Evolutionary conservation across 1,284 basidiomycete genomes (phyloP), one percentile per base, ranked within the genome.

Genomic region (Naganishia sp.): DNA sequence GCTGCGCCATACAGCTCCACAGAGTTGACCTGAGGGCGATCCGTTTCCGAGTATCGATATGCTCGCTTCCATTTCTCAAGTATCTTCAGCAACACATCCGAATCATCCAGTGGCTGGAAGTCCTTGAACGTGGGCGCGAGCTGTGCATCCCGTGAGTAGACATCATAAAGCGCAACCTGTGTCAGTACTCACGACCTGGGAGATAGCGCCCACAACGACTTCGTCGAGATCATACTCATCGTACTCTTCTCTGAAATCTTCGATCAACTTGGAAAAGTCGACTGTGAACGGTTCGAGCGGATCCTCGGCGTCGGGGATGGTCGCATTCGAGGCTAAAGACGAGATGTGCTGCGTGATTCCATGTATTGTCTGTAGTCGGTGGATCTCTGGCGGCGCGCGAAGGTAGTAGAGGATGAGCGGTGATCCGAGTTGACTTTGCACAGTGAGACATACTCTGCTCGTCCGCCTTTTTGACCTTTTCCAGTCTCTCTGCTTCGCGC

Each of bases 171-270:
- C 28, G 28, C 2, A 28, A 28, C 28, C 18, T 9, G 45, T n/a
- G 1, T 31, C 10, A 6, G 2, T 3, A 21, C 86, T 72, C 71
- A 88, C 87, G 5, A 87, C 80, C 0, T 93, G 92, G 6, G 88
- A 85, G 63, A 98, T 88, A 1, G 94, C 91, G 45, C 89, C 94
- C 0, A 99, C 90, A 0, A 96, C 85, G 17, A 97, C 86, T 74
- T 98, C 94, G 73, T 99, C 96, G 28, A 97, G 79, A 11, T 84
- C 82, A 75, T 93, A 88, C 70, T 81, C 83, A 51, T 89, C 87
- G 72, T 93, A 94, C 74, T 98, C 94, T 17, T 82, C 79, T 2
- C 86, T 81, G 71, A 87, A 94, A 65, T 90, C 85, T 60, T 84
- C 83, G 9, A 90, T 79, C 6, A 96, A 83, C 49, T 83, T 84